Evolutionary conservation across 2,329 filamentous ascomycete species (phyloP).

Genomic region (Trichoderma guizhouense): DNA sequence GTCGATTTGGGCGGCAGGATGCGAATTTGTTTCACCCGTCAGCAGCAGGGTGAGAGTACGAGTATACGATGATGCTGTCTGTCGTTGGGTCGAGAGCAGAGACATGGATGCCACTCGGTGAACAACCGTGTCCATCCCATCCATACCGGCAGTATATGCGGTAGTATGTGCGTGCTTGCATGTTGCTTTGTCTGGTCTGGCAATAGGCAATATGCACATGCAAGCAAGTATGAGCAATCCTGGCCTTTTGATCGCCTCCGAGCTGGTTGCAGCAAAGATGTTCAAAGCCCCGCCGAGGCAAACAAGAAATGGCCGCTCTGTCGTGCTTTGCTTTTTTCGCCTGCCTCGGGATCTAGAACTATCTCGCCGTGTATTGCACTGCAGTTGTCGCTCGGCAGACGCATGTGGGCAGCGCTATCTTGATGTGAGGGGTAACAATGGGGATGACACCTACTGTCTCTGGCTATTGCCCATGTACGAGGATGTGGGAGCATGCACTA

Average conservation of each 20-base stretch:
- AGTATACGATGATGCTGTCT: neutral
- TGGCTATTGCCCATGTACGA: neutral
- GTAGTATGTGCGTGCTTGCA: neutral
- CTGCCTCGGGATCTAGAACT: slow-evolving; percentile 15
- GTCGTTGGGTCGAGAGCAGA: neutral
- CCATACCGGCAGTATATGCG: neutral
- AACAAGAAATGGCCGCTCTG: neutral
- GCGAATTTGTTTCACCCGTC: neutral
- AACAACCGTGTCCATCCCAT: neutral
- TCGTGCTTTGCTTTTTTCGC: neutral
- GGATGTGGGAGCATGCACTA: neutral
- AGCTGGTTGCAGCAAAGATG: neutral
- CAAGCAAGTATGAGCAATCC: neutral
- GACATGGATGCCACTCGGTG: neutral
- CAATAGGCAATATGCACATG: neutral
- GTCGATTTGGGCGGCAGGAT: neutral
- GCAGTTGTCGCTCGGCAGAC: neutral
- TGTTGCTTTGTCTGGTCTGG: neutral
- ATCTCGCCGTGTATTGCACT: neutral
- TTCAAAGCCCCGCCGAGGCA: neutral
- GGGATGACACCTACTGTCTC: slow-evolving; percentile 13
- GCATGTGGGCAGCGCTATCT: neutral
- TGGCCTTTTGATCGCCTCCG: neutral
- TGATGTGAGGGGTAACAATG: slow-evolving; percentile 15
- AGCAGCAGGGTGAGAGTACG: neutral